Base-by-base conservation (phyloP, 2,329 filamentous ascomycete genomes). In the Penicillium psychrosexuale region DNA sequence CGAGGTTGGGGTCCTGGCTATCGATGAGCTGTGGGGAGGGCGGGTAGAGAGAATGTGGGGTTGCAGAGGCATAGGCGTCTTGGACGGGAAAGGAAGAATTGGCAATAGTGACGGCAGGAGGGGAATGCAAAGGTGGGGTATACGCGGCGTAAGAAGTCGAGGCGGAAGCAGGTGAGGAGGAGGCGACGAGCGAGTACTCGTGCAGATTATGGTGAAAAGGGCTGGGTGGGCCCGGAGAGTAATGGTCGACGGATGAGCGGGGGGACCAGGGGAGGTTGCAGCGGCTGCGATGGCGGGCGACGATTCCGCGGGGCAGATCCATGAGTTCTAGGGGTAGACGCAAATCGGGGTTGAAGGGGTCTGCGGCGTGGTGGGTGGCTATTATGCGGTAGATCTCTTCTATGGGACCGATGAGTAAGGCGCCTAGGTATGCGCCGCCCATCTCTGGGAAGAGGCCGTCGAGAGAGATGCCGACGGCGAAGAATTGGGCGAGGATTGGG, bases 401-500 rank as follows among this genome's bases (percentile, higher is more conserved):
- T 31, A 97, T 85, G 0, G 92, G 91, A 1, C 82, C 80, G 43
- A 96, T 82, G 15, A 90, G 87, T 62, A 96, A 80, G 63, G 86
- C 88, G 45, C 89, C 89, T 65, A 93, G 91, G 73, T 97, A 96
- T 46, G 91, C 88, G 19, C 91, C 88, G 44, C 91, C 92, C 63
- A 97, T 88, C 70, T 95, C 91, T 3, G 92, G 91, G 71, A 96
- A 97, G 58, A 97, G 82, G 15, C 91, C 90, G 75, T 97, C 92
- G 75, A 97, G 84, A 37, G 91, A 84, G 56, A 97, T 80, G 3
- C 91, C 91, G 17, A 91, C 85, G 0, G 90, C 92, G 76, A 96
- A 97, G 72, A 96, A 91, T 69, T 97, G 90, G 11, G 91, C 89
- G 51, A 97, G 86, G 59, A 95, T 86, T 49, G 96, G 81, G 62